Conservation (phyloP, 495 filamentous ascomycete species). For the Aspergillus indologenus region DNA sequence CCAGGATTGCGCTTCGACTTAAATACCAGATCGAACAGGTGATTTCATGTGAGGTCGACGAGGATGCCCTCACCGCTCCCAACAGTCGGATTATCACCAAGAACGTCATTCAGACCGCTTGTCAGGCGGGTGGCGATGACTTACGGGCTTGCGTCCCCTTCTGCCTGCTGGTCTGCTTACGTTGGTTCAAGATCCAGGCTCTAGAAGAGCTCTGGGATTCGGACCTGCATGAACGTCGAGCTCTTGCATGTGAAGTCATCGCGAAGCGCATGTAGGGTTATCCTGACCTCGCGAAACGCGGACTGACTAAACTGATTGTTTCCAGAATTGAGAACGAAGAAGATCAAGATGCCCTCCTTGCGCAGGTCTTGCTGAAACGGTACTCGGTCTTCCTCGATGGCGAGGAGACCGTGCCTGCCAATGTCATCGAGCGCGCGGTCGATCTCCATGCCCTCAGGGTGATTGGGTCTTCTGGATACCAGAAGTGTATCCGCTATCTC, state of each 20-base stretch:
- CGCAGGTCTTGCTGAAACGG: conserved; percentile 81
- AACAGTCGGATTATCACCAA: conserved; percentile 82
- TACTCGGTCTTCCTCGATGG: conserved; percentile 77
- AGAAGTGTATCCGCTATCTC: conserved; percentile 86
- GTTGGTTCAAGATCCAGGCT: conserved; percentile 87
- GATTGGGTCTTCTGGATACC: conserved; percentile 90
- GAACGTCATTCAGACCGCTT: conserved; percentile 73
- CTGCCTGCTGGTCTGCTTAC: conserved; percentile 81
- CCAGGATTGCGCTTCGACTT: conserved; percentile 80
- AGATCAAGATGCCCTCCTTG: conserved; percentile 70
- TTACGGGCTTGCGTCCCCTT: conserved; percentile 75
- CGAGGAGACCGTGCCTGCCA: conserved; percentile 68
- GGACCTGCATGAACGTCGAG: conserved; percentile 73
- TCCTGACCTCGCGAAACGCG: background rate
- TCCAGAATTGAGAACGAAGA: conserved; percentile 76
- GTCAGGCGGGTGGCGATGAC: conserved; percentile 74
- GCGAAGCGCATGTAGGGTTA: conserved; percentile 75
- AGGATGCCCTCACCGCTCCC: conserved; percentile 64
- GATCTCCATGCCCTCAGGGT: conserved; percentile 86
- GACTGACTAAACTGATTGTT: conserved; percentile 10
- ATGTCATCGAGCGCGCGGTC: conserved; percentile 87
- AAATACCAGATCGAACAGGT: conserved; percentile 89
- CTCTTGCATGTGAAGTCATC: conserved; percentile 86
- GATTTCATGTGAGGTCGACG: conserved; percentile 81
- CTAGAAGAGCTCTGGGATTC: conserved; percentile 85